Base-by-base conservation (phyloP, 2,329 filamentous ascomycete species). In the Chrysoporthe austroafricana region DNA sequence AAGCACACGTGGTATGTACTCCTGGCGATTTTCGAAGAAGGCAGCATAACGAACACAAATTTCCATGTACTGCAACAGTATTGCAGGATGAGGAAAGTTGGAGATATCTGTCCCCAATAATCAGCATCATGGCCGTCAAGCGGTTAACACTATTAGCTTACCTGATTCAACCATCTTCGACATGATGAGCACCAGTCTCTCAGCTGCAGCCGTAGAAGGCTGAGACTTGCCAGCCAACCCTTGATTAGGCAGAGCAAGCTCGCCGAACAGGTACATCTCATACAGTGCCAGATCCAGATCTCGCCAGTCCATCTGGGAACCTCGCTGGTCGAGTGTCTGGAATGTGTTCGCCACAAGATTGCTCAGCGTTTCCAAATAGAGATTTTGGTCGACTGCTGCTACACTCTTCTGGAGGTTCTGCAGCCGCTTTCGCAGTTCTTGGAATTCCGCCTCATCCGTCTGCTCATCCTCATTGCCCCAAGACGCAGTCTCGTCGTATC, bases 11-110 rank as follows among this genome's bases (percentile, higher is more conserved):
- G 93, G 92, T 62, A 98, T 96, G 69, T 93, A 90, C 32, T 90
- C 84, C 42, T 89, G 85, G 75, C 97, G 92, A 66, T 89, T 88
- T 76, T 98, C 94, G 76, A 99, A 98, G 78, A 97, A 97, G 39
- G 90, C 88, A 76, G 91, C 92, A 79, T 99, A 99, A 62, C 96
- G 90, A 66, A 97, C 94, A 77, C 94, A 97, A 46, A 97, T 97
- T 78, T 99, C 96, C 94, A 99, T 97, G 76, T 97, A 99, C 79
- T 97, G 94, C 32, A 99, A 84, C 71, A 97, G 88, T 63, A 97
- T 94, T 18, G 94, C 93, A 1, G 96, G 95, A 76, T 98, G 96
- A 18, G 90, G 89, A 78, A 95, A 96, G 56, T 86, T 91, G 68
- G 93, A 90, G 72, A 97, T 91, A 72, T 92, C 93, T 94, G 72